phyloP scores from a whole-genome alignment of 192 early-diverging fungal genomes.

The Entrophospora sp. region DNA sequence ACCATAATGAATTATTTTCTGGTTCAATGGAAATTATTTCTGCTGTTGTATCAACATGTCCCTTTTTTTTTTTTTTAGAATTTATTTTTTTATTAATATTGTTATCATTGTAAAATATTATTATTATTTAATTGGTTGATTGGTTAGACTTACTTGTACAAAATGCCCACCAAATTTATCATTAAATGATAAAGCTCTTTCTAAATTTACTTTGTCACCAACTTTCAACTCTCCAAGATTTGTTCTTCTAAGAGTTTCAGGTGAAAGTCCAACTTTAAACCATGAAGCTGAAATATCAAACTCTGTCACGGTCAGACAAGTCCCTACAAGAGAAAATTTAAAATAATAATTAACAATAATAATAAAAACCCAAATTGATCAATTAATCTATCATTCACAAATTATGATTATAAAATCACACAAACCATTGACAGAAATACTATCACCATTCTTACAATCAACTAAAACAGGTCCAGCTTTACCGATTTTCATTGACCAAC shows the following conservation, averaged over 20 bases:
- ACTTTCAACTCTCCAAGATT: constrained; percentile 79
- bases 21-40: constrained; percentile 61
- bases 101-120: constrained; percentile 36
- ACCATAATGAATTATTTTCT: constrained; percentile 84
- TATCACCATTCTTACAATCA: constrained; percentile 90
- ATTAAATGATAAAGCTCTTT: constrained; percentile 80
- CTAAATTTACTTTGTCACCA: constrained; percentile 83
- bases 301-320: constrained; percentile 95
- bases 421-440: constrained; percentile 84
- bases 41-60: constrained; percentile 87
- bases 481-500: constrained; percentile 75
- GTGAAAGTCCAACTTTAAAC: constrained; percentile 90
- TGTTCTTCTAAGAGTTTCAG: constrained; percentile 88
- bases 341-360: neutral
- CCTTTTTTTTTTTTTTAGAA: constrained; percentile 29
- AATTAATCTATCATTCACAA: neutral
- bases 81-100: constrained; percentile 56
- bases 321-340: constrained; percentile 38
- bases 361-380: neutral
- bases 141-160: constrained; percentile 55
- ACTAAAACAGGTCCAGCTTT: constrained; percentile 59
- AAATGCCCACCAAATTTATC: constrained; percentile 95
- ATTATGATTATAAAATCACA: neutral
- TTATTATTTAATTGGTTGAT: constrained; percentile 10
- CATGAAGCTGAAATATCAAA: constrained; percentile 58